phyloP scores from a whole-genome alignment of 179 eudicot species.

The Monotropa hypopitys region DNA sequence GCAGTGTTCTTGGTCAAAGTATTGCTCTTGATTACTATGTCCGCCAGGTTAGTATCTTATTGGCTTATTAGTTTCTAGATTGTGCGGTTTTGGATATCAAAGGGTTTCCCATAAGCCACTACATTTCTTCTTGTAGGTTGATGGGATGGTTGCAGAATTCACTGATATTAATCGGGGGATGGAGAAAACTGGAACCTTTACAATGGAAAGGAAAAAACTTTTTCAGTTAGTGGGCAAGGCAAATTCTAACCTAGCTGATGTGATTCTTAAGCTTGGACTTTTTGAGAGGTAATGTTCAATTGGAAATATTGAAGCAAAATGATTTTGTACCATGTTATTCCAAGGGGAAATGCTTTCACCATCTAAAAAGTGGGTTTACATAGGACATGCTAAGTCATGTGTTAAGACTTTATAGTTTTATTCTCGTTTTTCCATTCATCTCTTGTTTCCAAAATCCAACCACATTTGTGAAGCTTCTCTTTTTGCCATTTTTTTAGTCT shows the following conservation, averaged over 20 bases:
- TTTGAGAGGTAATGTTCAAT: slow-evolving; percentile 67
- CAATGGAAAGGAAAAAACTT: slow-evolving; percentile 86
- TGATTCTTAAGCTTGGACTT: slow-evolving; percentile 93
- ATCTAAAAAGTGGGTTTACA: neutral
- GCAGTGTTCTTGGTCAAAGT: slow-evolving; percentile 99
- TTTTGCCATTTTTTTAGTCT: neutral
- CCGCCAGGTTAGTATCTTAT: slow-evolving; percentile 53
- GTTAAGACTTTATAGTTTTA: neutral
- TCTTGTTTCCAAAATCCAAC: neutral
- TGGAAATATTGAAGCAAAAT: neutral
- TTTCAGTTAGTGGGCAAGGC: slow-evolving; percentile 96
- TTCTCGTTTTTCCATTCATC: neutral
- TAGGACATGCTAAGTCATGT: neutral
- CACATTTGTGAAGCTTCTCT: neutral
- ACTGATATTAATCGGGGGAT: slow-evolving; percentile 92
- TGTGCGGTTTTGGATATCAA: neutral
- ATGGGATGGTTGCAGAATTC: slow-evolving; percentile 92
- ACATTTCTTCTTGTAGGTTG: slow-evolving; percentile 45
- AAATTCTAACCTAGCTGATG: slow-evolving; percentile 90
- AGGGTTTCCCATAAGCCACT: neutral
- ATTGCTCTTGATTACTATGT: slow-evolving; percentile 92
- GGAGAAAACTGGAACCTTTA: slow-evolving; percentile 91
- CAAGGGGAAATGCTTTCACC: neutral
- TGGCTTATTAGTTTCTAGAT: neutral
- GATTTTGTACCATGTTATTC: neutral